A percentile compares a stretch with the other conserved stretches of the same genome.
These are phyloP conservation scores for Claviceps paspali DNA, from an alignment of 2,329 filamentous ascomycete genomes.

Conservation along the genomic window DNA sequence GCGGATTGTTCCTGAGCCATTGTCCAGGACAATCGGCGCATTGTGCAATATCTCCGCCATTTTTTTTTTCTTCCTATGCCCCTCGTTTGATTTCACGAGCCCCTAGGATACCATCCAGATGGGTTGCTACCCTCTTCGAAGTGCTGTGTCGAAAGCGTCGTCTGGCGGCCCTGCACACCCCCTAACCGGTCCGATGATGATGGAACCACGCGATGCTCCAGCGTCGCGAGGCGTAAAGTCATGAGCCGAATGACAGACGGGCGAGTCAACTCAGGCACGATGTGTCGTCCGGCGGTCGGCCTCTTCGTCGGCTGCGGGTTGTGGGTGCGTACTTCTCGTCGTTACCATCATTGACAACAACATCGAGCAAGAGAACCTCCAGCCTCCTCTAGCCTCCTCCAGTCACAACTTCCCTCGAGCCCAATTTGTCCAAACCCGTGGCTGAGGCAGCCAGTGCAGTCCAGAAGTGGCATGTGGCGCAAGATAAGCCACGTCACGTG, in stretches of 20 bases:
- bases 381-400: too few relatives aligned
- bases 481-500: too few relatives aligned
- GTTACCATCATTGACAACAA: too few relatives aligned
- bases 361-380: too few relatives aligned
- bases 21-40: conserved; percentile 96
- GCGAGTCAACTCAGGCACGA: not conserved
- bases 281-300: not conserved
- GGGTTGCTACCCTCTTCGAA: not conserved
- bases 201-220: not conserved
- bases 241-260: not conserved
- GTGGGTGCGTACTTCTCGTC: too few relatives aligned
- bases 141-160: not conserved
- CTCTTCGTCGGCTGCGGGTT: too few relatives aligned
- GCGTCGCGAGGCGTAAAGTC: not conserved
- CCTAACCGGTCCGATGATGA: not conserved
- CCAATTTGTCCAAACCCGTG: too few relatives aligned
- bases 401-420: too few relatives aligned
- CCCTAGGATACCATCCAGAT: not conserved
- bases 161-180: conserved; percentile 1
- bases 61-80: too few relatives aligned
- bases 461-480: too few relatives aligned
- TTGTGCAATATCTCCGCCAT: conserved; percentile 69
- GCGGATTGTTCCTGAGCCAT: conserved; percentile 93
- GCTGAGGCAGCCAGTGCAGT: too few relatives aligned
- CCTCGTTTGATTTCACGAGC: not conserved